Evolutionary conservation across 164 flowering plant species (phyloP).

Genomic region (Sextonia rubra): DNA sequence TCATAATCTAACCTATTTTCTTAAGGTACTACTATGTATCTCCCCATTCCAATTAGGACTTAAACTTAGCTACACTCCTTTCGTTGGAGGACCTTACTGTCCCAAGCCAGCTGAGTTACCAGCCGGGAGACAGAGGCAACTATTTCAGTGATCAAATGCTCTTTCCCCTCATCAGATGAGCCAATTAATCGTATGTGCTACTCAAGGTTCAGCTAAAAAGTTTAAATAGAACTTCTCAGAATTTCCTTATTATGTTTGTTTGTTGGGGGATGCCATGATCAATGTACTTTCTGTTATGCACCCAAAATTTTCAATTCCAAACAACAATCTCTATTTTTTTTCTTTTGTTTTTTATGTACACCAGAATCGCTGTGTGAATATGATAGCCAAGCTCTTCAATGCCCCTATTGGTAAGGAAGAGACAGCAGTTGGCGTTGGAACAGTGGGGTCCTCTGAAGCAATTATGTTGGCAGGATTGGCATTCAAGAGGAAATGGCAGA

Average conservation of each 20-base stretch:
- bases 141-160: not conserved
- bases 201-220: too few relatives aligned
- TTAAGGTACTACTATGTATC: too few relatives aligned
- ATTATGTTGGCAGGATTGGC: conserved; percentile 79
- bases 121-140: not conserved
- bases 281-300: not conserved
- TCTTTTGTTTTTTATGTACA: not conserved
- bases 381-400: conserved; percentile 60
- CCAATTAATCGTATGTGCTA: not conserved
- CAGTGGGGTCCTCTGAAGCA: conserved; percentile 75
- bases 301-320: not conserved
- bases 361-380: conserved; percentile 78
- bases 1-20: too few relatives aligned
- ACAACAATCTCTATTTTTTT: not conserved
- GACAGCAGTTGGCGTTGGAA: conserved; percentile 58
- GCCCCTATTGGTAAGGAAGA: conserved; percentile 52
- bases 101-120: too few relatives aligned
- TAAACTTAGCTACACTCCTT: too few relatives aligned
- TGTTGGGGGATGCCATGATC: not conserved
- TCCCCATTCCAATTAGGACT: too few relatives aligned
- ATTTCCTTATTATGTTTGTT: not conserved
- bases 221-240: not conserved
- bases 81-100: too few relatives aligned
- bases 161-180: not conserved
- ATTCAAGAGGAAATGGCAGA: conserved; percentile 72